Conservation (phyloP, 2,329 filamentous ascomycete species). For the Harringtonia lauricola region DNA sequence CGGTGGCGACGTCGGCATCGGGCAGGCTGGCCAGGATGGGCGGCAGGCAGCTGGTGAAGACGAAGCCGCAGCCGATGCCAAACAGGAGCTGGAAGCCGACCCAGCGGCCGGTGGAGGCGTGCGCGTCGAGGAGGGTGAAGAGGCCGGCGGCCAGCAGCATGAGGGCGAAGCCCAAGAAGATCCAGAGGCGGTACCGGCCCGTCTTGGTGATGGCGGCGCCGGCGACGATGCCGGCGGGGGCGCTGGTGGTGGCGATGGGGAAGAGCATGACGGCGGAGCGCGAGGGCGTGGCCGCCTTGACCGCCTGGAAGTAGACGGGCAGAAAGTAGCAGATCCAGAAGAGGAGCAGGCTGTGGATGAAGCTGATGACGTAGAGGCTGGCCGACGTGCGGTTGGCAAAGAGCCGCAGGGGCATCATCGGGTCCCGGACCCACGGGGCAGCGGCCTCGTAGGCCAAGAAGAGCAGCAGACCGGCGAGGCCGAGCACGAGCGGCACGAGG, state of each 20-base stretch:
- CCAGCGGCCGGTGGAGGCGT: conserved; percentile 19
- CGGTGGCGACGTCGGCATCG: conserved; percentile 21
- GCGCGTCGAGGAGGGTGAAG: conserved; percentile 13
- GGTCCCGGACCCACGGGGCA: conserved; percentile 9
- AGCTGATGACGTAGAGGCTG: not conserved
- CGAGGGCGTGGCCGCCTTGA: no score
- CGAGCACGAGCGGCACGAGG: conserved; percentile 29
- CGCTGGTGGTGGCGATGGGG: no score
- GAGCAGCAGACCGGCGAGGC: conserved; percentile 21
- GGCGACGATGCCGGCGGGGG: no score
- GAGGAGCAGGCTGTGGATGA: conserved; percentile 19
- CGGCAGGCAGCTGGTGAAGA: conserved; percentile 26
- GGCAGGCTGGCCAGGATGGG: conserved; percentile 25
- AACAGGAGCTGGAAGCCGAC: conserved; percentile 20
- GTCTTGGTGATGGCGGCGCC: no score
- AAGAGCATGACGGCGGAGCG: no score
- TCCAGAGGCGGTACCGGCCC: no score
- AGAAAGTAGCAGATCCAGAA: conserved; percentile 25
- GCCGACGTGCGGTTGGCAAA: conserved; percentile 28
- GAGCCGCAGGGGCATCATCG: conserved; percentile 27
- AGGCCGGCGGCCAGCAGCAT: no score
- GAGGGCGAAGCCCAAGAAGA: no score
- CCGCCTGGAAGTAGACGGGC: no score
- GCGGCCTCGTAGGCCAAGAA: conserved; percentile 22
- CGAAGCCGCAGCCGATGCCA: conserved; percentile 20